Base-by-base conservation (phyloP, 257 asterid species). In the Hygrophila difformis region DNA sequence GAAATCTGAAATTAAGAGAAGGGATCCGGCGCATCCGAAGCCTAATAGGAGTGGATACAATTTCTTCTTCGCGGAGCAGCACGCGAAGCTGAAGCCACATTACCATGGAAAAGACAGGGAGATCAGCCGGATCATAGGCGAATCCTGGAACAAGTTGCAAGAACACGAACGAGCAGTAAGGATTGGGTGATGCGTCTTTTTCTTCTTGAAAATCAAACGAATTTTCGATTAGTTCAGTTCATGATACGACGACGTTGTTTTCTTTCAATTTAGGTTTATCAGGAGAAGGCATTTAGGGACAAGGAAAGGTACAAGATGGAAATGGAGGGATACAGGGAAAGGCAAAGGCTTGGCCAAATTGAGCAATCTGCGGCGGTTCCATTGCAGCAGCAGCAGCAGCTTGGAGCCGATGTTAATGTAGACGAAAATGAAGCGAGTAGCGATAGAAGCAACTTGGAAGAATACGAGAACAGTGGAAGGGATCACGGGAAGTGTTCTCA, bases 21-120 rank as follows among this genome's bases (percentile, higher is more conserved):
- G 93, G 51, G 96, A 89, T 53, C 98, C 98, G 0, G 64, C 66
- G n/a, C 93, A 74, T 61, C 98, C 98, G 0, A 89, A 82, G 68
- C 81, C 94, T n/a, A 89, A 79, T 34, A 45, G 94, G 65, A 89
- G 98, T 8, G 96, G 94, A 0, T 89, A 89, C 61, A 89, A 85
- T 50, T 89, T 82, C 56, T 89, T 85, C 92, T 89, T 89, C 6
- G 85, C 93, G 0, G 93, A 85, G 48, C 92, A 89, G 67, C 93
- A 85, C 22, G 76, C 84, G 1, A 71, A 69, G 72, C 74, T 89
- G 22, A 89, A 79, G 55, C 88, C 80, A 2, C 82, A 63, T 31
- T 64, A 79, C 43, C 74, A 73, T 13, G 93, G 94, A 1, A 77
- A 63, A 47, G 94, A 89, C 28, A 44, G 96, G 35, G 88, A 85